Conservation (phyloP, 257 asterid species). For the Petunia axillaris region DNA sequence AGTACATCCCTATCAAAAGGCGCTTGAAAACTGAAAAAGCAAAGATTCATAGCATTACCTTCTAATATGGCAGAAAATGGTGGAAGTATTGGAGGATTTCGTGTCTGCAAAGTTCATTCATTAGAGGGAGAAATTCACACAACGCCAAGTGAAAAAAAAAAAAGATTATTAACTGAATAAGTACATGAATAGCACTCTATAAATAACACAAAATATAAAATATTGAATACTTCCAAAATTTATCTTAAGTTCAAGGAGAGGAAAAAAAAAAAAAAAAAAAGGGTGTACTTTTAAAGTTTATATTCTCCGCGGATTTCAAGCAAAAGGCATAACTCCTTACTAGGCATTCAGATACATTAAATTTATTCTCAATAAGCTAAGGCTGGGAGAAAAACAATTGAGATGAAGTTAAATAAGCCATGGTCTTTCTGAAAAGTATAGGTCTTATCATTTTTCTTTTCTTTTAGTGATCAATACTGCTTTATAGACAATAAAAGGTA, state of each 20-base stretch:
- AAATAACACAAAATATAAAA: neutral
- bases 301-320: neutral
- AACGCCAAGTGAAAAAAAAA: conserved; percentile 6
- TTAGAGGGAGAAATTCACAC: conserved; percentile 14
- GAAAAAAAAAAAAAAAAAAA: neutral
- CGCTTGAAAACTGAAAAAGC: neutral
- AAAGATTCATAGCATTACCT: conserved; percentile 48
- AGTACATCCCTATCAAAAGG: neutral
- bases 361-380: neutral
- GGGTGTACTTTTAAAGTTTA: neutral
- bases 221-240: too few relatives aligned
- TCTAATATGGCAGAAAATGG: conserved; percentile 74
- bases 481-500: neutral
- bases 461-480: neutral
- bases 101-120: conserved; percentile 58
- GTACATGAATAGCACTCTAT: conserved; percentile 6
- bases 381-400: neutral
- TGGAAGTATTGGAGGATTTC: conserved; percentile 86
- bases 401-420: neutral
- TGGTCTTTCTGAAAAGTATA: neutral
- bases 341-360: neutral
- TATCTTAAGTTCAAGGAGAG: too few relatives aligned
- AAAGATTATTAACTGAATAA: neutral
- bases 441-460: neutral
- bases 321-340: neutral